Percentiles rank a stretch among this genome's conserved stretches.
phyloP scores from a whole-genome alignment of 306 rosid species.

The Vicia villosa region DNA sequence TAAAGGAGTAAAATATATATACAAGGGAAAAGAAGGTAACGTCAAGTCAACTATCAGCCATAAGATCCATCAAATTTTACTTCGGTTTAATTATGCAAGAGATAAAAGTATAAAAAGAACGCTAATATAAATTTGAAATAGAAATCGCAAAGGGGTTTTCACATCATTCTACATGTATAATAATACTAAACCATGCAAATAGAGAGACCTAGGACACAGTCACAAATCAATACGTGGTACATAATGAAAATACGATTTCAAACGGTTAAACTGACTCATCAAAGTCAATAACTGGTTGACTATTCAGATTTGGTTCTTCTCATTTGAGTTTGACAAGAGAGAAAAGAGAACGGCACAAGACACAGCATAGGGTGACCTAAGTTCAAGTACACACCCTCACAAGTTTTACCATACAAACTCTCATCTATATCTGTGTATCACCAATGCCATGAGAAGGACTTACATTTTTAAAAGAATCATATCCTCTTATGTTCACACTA shows the following conservation, averaged over 20 bases:
- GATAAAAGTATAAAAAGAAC: background rate
- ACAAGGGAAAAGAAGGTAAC: background rate
- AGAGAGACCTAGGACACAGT: background rate
- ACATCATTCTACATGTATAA: background rate
- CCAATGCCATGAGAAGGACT: constrained; percentile 3
- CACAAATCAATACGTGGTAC: background rate
- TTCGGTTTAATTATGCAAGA: background rate
- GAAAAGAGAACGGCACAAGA: background rate
- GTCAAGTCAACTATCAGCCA: background rate
- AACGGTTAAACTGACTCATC: background rate
- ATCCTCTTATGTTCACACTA: background rate
- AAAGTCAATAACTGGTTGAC: background rate
- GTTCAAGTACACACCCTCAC: background rate
- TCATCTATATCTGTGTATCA: background rate
- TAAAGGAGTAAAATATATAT: background rate
- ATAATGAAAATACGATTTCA: background rate
- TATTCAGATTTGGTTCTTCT: background rate
- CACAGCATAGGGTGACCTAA: background rate
- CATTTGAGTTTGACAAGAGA: background rate
- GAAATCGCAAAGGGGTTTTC: background rate
- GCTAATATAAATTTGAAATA: background rate
- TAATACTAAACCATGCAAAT: background rate
- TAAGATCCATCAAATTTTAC: background rate
- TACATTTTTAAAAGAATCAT: background rate
- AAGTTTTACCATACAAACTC: background rate